Evolutionary conservation across 441 rosid genomes (phyloP), one percentile per base, ranked within the genome.

Genomic region (California macrophylla): DNA sequence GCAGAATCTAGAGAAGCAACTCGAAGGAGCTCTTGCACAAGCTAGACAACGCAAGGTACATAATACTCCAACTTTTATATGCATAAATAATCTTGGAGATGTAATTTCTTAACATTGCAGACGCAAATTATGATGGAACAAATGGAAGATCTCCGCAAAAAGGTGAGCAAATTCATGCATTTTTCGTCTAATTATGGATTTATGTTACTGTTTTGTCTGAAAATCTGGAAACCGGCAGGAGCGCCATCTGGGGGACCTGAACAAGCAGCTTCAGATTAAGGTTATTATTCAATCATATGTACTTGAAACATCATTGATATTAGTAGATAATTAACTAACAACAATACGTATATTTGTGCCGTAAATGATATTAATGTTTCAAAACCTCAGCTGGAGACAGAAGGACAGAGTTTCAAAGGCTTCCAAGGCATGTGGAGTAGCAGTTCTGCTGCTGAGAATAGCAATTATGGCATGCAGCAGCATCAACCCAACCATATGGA

Each of bases 1-100:
- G 23, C 87, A 80, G 73, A 81, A 79, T 68, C 85, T 90, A n/a
- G 97, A 90, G 87, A 90, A 84, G 69, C 94, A 90, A 69, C 92
- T 90, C 20, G 94, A 90, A 80, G 84, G 84, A 30, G 87, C 94
- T 73, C 89, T 88, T 65, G 79, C 87, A 5, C 66, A 83, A 7
- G 86, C 94, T 38, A 81, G 94, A 78, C 91, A 87, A 68, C 83
- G 94, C 69, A 90, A 84, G 94, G 97, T 87, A 70, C 42, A 8
- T 68, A 2, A n/a, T n/a, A n/a, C n/a, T n/a, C n/a, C n/a, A n/a
- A n/a, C n/a, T 54, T 26, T 40, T 7, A 25, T 12, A 40, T 63
- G 71, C 25, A 38, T 28, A 16, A 0, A 1, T 40, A 13, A n/a
- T 12, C n/a, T 25, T n/a, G n/a, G 7, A 1, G 18, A 3, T 12